A percentile compares a stretch with the other conserved stretches of the same genome.
Conservation (phyloP, 2,329 filamentous ascomycete species). For the Penicillium paneum region DNA sequence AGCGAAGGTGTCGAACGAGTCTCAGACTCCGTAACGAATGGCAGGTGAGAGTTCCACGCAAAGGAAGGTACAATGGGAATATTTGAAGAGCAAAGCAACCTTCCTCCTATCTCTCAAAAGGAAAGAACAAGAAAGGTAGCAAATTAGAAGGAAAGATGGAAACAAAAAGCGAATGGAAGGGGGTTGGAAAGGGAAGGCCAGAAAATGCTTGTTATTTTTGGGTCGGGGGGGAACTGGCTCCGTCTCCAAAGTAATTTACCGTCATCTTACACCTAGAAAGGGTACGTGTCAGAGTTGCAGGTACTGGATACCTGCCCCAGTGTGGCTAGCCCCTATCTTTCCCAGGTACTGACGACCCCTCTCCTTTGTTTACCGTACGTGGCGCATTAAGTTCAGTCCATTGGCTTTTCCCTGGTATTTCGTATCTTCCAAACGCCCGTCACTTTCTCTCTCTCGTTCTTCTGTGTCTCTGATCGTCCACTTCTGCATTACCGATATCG, state of each 20-base stretch:
- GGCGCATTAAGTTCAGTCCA: background rate
- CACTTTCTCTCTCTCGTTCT: too few species aligned
- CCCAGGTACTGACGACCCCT: constrained; percentile 2
- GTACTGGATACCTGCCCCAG: constrained; percentile 14
- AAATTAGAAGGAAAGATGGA: constrained; percentile 27
- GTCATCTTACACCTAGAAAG: constrained; percentile 13
- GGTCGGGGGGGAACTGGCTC: constrained; percentile 13
- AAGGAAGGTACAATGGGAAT: constrained; percentile 11
- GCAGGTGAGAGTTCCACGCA: constrained; percentile 7
- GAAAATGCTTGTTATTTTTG: constrained; percentile 25
- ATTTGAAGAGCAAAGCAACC: constrained; percentile 10
- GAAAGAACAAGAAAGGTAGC: constrained; percentile 31
- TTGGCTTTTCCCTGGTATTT: background rate
- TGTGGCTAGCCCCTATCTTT: background rate
- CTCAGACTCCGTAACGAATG: constrained; percentile 25
- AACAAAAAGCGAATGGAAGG: constrained; percentile 25
- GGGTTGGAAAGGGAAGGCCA: constrained; percentile 15
- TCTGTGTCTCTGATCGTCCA: background rate
- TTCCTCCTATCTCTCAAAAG: constrained; percentile 16
- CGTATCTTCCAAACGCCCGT: background rate
- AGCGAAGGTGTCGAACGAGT: constrained; percentile 15
- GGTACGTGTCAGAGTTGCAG: constrained; percentile 13
- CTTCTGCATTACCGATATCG: constrained; percentile 11
- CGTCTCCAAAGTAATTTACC: constrained; percentile 21
- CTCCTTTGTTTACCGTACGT: constrained; percentile 8